Evolutionary conservation across 2,329 filamentous ascomycete species (phyloP), one percentile per base, ranked within the genome.

Genomic region (Cladosporium sp.): DNA sequence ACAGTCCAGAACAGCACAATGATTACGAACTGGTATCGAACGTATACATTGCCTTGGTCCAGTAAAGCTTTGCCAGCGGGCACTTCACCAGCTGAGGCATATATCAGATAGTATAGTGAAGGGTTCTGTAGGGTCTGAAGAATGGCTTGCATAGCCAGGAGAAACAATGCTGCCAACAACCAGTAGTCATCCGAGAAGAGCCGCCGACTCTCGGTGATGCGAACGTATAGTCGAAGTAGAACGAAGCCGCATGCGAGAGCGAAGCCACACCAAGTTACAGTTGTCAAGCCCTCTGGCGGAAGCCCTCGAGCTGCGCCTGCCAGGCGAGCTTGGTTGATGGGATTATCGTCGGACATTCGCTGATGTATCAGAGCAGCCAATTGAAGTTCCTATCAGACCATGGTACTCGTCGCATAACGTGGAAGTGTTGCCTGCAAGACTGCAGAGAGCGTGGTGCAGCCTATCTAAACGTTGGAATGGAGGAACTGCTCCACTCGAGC

Each of bases 161-260:
- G 45, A 39, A 44, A 40, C 6, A 54, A 9, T 12, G 51, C 51
- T 28, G 51, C 37, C 12, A 54, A 36, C 4, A 54, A 7, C 51
- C 51, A 54, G 51, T 54, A 54, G 28, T 54, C 51, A 19, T 54
- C 51, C 3, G 51, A 34, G 28, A 34, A 54, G 12, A 54, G 32
- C 22, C 51, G 51, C 5, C 28, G 51, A 39, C 51, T 54, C 20
- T 54, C 51, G 22, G 51, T 45, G 17, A 34, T n/a, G 13, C 51
- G 51, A n/a, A 54, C 51, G 39, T 54, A 45, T 19, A 40, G 36
- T 22, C 51, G 37, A 15, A 54, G 19, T 8, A 54, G 12, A 9
- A 44, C 39, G 10, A 54, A 54, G 39, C 17, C 20, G 37, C 39
- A 45, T 17, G 37, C 51, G 12, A 54, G 51, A 8, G 24, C 51